A percentile compares a stretch with the other conserved stretches of the same genome.
phyloP scores from a whole-genome alignment of 2,329 filamentous ascomycete genomes.

The Diplodia mutila region DNA sequence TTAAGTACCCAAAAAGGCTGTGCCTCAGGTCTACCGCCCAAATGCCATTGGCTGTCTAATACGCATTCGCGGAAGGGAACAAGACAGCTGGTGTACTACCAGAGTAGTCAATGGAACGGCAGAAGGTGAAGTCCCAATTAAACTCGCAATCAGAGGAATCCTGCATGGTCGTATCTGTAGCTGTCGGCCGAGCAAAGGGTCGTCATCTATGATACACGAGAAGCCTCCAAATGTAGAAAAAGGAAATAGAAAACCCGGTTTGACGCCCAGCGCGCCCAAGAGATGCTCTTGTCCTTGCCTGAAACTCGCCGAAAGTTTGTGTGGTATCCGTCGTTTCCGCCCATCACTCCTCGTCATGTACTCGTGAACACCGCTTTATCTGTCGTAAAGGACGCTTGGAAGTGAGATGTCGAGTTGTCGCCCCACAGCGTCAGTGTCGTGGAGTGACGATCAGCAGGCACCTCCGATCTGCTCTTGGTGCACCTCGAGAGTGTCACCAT shows the following conservation, averaged over 20 bases:
- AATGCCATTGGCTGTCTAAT: constrained; percentile 13
- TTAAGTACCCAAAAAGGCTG: too few species aligned
- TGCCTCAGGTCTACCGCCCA: not conserved
- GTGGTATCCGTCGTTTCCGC: constrained; percentile 20
- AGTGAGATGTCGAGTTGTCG: not conserved
- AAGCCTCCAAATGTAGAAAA: not conserved
- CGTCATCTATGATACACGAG: constrained; percentile 24
- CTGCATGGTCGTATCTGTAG: constrained; percentile 10
- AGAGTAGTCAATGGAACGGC: constrained; percentile 6
- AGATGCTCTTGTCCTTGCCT: constrained; percentile 21
- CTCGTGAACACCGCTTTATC: constrained; percentile 18
- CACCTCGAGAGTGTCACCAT: constrained; percentile 94
- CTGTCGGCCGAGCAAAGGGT: constrained; percentile 10
- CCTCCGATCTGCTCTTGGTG: constrained; percentile 98
- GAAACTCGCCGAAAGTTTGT: constrained; percentile 14
- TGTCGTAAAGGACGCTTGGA: constrained; percentile 7
- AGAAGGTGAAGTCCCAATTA: not conserved
- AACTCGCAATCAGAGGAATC: constrained; percentile 13
- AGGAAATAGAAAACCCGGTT: constrained; percentile 14
- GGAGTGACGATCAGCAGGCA: constrained; percentile 36
- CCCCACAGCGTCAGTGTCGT: constrained; percentile 1
- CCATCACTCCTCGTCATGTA: constrained; percentile 21
- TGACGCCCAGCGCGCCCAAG: constrained; percentile 24
- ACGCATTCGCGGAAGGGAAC: not conserved
- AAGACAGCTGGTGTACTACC: not conserved